Base-by-base conservation (phyloP, 805 yeast genomes). In the Saturnispora halmiae region DNA sequence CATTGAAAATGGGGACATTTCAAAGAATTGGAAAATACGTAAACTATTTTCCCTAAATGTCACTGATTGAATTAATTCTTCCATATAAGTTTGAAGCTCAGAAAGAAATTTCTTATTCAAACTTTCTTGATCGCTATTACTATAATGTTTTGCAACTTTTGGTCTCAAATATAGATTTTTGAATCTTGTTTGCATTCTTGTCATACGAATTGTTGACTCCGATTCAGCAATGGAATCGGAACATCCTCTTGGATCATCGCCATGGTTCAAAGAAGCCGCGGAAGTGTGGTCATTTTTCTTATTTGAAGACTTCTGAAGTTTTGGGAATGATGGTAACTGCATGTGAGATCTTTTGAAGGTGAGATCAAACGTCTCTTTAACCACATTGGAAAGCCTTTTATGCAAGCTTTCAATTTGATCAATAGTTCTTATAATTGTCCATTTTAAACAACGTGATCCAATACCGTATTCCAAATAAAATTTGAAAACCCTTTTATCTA, bases 391-490 rank as follows among this genome's bases (percentile, higher is more conserved):
- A 46, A 88, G 64, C 41, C 75, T 71, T 15, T 82, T 73, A 56
- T 88, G 94, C 41, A 90, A 66, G 20, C 68, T 69, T n/a, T 73
- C 62, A 32, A 92, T 66, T 46, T 87, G 95, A 50, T 77, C 75
- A 36, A 79, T 74, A 18, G 77, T 80, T 51, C 80, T 81, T 22
- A 75, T 68, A 6, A 92, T 73, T 1, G 79, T 66, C 98, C 98
- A 92, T 50, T 75, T 74, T 51, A 87, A 64, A 40, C 87, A 63
- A 42, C 79, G 75, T 5, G 77, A 73, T 2, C 95, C 95, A 25
- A 87, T 75, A 6, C 97, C 98, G 54, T 92, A 92, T 55, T 88
- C 95, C 34, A 92, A 65, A 36, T 81, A 83, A n/a, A 92, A 64
- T 44, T 73, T 67, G 50, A 73, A 82, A 40, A 67, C 71, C 42